These are phyloP conservation scores for Mycena vulgaris DNA, from an alignment of 768 basidiomycete genomes.

Conservation along the genomic window DNA sequence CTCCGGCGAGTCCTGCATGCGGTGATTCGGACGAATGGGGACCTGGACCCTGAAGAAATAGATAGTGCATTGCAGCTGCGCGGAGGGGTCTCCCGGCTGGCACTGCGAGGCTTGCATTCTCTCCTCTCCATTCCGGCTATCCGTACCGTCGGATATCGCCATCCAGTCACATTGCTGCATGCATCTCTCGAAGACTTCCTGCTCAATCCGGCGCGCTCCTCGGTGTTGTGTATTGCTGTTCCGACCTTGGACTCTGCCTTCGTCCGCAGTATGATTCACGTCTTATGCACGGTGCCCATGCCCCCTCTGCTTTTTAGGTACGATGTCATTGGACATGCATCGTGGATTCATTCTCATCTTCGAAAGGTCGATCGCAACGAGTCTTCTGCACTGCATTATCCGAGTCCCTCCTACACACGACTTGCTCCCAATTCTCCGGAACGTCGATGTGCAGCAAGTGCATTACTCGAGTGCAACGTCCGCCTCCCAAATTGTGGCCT, in stretches of 20 bases:
- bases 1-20: constrained; percentile 5
- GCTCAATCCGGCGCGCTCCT: constrained; percentile 1
- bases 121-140: not conserved
- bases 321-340: not conserved
- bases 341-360: not conserved
- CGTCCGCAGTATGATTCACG: not conserved
- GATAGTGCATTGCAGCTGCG: not conserved
- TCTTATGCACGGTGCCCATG: not conserved
- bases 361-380: not conserved
- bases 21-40: not conserved
- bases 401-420: not conserved
- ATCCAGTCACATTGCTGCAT: not conserved
- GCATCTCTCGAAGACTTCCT: constrained; percentile 17
- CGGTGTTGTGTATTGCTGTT: not conserved
- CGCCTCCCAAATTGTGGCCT: not conserved
- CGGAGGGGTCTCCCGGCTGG: constrained; percentile 5
- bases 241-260: not conserved
- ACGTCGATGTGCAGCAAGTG: not conserved
- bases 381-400: not conserved
- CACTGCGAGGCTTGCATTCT: constrained; percentile 10
- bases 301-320: not conserved
- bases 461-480: not conserved
- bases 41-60: constrained; percentile 20
- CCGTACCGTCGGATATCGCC: not conserved
- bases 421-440: constrained; percentile 5